Evolutionary conservation across 2,329 filamentous ascomycete genomes (phyloP), one percentile per base, ranked within the genome.

Genomic region (Fusarium sp.): DNA sequence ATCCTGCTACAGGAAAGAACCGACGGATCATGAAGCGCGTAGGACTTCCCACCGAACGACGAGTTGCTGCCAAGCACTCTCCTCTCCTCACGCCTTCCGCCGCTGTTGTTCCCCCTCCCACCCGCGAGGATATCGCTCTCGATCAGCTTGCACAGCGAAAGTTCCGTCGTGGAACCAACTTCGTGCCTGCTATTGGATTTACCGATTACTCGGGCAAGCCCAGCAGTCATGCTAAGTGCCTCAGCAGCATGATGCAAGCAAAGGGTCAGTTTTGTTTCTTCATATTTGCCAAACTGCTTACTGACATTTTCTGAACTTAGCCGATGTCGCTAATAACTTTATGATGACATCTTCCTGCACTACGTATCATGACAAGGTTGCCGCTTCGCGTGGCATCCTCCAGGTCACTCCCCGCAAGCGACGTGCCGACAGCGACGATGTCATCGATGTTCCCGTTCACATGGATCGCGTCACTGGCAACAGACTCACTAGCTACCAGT

Each of bases 11-110:
- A 45, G 61, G 60, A 46, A 66, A 70, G 41, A 65, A 45, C 17
- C 67, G 75, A 30, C 70, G 57, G 33, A 74, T 78, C 52, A 78
- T 78, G 77, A 78, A 78, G 72, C 75, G 77, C 48, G 71, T 78
- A 4, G 68, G 69, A 7, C 47, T 71, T 5, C 55, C 30, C 55
- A 59, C 30, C 20, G 45, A 63, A 6, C 44, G 50, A n/a, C 17
- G 35, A 53, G 22, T 17, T 37, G 46, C 35, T 7, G 30, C 23
- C 2, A 27, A 64, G 25, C 47, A 52, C 9, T 33, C 53, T 37
- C 6, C 53, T 20, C 11, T 41, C 9, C 39, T 43, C 17, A 35
- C 10, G 25, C 39, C 3, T 20, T 35, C 7, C 30, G 30, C 6
- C 14, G 30, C 14, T 37, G 50, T 48, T 1, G 23, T 56, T 8